phyloP scores from a whole-genome alignment of 2,329 filamentous ascomycete species.

The Colletotrichum plurivorum region DNA sequence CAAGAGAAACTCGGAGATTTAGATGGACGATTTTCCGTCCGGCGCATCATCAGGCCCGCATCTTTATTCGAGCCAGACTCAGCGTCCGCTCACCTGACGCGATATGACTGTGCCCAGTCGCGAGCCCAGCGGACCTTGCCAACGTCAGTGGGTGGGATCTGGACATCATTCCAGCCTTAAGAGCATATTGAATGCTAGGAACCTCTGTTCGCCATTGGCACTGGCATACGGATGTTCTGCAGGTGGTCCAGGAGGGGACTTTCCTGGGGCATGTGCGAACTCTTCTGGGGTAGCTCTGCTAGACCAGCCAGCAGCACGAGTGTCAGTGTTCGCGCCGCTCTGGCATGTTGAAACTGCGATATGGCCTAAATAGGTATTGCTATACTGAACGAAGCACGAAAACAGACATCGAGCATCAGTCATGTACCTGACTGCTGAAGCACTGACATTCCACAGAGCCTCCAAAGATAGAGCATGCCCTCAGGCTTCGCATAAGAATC shows the following conservation, averaged over 20 bases:
- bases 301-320: conserved; percentile 2
- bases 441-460: conserved; percentile 11
- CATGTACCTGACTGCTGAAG: background rate
- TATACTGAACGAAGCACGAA: conserved; percentile 12
- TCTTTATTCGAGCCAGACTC: conserved; percentile 4
- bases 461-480: conserved; percentile 2
- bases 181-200: conserved; percentile 23
- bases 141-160: background rate
- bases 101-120: background rate
- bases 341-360: conserved; percentile 28
- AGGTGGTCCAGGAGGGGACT: background rate
- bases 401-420: conserved; percentile 10
- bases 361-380: conserved; percentile 16
- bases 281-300: conserved; percentile 2
- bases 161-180: background rate
- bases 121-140: background rate
- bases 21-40: background rate
- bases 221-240: conserved; percentile 6
- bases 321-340: conserved; percentile 30
- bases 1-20: background rate
- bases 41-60: background rate
- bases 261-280: background rate
- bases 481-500: conserved; percentile 2
- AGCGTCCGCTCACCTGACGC: background rate
- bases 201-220: conserved; percentile 13